Conservation (phyloP, 2,329 filamentous ascomycete genomes). For the Thelonectria olida region DNA sequence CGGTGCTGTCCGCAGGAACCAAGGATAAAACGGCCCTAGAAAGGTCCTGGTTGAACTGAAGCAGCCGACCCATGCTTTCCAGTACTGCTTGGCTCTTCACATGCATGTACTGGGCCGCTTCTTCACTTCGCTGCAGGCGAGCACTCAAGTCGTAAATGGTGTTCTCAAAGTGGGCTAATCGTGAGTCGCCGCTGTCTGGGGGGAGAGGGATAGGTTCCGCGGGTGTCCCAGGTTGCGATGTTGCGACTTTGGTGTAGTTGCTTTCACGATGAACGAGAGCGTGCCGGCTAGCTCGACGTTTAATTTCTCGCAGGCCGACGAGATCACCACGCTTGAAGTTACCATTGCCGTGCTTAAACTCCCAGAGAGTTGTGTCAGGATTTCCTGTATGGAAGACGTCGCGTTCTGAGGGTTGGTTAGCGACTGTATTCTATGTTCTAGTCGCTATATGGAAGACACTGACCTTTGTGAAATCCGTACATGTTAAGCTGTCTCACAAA, state of each 20-base stretch:
- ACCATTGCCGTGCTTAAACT: slow-evolving; percentile 97
- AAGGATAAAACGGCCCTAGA: slow-evolving; percentile 78
- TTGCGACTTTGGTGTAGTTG: slow-evolving; percentile 76
- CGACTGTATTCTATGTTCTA: background rate
- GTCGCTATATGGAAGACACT: slow-evolving; percentile 17
- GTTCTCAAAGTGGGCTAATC: slow-evolving; percentile 81
- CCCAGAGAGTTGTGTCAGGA: slow-evolving; percentile 94
- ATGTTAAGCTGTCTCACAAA: slow-evolving; percentile 98
- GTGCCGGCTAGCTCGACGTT: slow-evolving; percentile 91
- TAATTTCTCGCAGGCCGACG: slow-evolving; percentile 91
- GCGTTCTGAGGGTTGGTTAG: slow-evolving; percentile 71
- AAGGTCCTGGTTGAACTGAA: slow-evolving; percentile 85
- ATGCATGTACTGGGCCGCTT: slow-evolving; percentile 80
- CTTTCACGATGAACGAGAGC: slow-evolving; percentile 94
- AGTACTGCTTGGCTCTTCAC: slow-evolving; percentile 83
- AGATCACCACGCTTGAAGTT: slow-evolving; percentile 97
- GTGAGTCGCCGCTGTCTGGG: slow-evolving; percentile 79
- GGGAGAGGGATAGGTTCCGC: slow-evolving; percentile 78
- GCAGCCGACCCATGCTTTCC: slow-evolving; percentile 77
- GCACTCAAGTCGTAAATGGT: slow-evolving; percentile 81
- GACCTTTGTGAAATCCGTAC: slow-evolving; percentile 99
- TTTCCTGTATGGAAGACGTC: slow-evolving; percentile 97
- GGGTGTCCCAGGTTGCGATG: slow-evolving; percentile 84
- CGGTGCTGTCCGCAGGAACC: slow-evolving; percentile 77
- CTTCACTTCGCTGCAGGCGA: slow-evolving; percentile 83